Conservation (phyloP, 192 early-diverging fungal species). For the Spizellomyces sp. region DNA sequence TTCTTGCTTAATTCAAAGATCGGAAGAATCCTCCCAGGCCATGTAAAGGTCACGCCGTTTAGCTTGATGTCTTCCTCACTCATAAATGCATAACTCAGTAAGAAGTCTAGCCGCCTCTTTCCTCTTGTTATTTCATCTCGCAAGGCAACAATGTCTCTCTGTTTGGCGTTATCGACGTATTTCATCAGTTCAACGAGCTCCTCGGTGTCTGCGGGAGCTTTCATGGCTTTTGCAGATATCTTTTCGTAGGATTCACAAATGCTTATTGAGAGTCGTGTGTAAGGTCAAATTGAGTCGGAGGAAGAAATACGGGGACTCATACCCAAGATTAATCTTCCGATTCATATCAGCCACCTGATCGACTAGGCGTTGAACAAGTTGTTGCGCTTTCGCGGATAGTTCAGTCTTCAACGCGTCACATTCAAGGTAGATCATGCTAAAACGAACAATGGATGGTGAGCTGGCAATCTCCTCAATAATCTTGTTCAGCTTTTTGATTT, state of each 20-base stretch:
- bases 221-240: conserved; percentile 60
- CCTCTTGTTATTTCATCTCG: conserved; percentile 56
- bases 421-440: conserved; percentile 62
- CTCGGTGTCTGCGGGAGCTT: conserved; percentile 57
- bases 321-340: conserved; percentile 55
- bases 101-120: conserved; percentile 58
- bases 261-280: conserved; percentile 12
- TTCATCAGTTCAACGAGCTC: conserved; percentile 64
- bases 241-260: conserved; percentile 67
- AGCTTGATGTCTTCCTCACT: conserved; percentile 66
- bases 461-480: conserved; percentile 55
- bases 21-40: conserved; percentile 63
- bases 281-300: conserved; percentile 9
- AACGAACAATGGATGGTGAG: conserved; percentile 55
- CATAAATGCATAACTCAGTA: conserved; percentile 59
- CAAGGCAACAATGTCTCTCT: conserved; percentile 53
- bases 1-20: conserved; percentile 67
- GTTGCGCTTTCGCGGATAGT: conserved; percentile 57
- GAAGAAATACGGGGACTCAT: not conserved
- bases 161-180: conserved; percentile 57
- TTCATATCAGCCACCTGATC: conserved; percentile 66
- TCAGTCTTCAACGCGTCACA: conserved; percentile 62
- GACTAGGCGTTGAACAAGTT: conserved; percentile 59
- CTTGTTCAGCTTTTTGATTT: conserved; percentile 67
- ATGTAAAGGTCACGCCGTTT: conserved; percentile 66